Evolutionary conservation across 1,139 yeast genomes (phyloP), one percentile per base, ranked within the genome.

Genomic region (Pichia sp.): DNA sequence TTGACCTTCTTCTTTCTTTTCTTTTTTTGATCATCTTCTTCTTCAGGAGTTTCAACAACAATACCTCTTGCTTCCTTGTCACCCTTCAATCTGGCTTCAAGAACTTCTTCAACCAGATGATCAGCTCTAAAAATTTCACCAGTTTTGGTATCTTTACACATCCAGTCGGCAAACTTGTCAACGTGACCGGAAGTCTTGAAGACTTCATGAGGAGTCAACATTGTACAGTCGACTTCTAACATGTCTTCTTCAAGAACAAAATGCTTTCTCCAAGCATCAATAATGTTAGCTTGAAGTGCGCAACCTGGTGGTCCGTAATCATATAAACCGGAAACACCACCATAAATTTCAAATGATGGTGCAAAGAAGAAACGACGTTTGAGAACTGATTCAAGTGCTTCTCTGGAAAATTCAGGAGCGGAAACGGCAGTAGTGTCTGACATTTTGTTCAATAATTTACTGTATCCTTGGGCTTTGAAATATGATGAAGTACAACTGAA

Each of bases 271-370:
- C 98, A 94, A 42, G 80, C 77, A 61, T 94, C 98, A 51, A 94
- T 72, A 53, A 94, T 77, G 66, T 92, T 92, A 59, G 97, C 95
- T 72, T 92, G 97, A 67, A 94, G 79, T 11, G 98, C 95, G 71
- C 97, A 90, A 50, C 98, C 98, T 65, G 98, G 97, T 51, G 99
- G 99, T 69, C 99, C 99, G 63, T 88, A 94, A 66, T 94, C 99
- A 66, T 87, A 94, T 49, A 94, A 75, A 55, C 99, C 99, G 44
- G 97, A 86, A 43, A 94, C 97, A 65, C 98, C 98, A 55, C 98
- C 98, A 64, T 94, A 94, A 53, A 92, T 80, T 64, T 94, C 98
- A 62, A 94, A 94, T 39, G 97, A 82, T 52, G 98, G 98, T 36
- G 97, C 97, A 64, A 79, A 92, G 69, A 94, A 94, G 72, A 94